Evolutionary conservation across 2,329 filamentous ascomycete species (phyloP).

Genomic region (Neofusicoccum ribis): DNA sequence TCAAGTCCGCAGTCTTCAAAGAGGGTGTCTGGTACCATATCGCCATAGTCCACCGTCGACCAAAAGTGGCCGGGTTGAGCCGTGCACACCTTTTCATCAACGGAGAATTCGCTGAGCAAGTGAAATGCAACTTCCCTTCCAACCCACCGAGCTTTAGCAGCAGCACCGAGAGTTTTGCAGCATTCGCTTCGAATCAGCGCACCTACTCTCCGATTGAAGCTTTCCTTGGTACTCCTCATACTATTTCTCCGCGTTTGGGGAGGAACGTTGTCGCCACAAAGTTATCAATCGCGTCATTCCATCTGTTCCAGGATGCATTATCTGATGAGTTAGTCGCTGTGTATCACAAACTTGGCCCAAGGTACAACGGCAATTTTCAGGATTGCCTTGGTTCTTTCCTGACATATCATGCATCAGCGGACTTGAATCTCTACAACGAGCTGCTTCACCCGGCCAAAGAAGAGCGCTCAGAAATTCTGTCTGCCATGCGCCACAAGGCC

Average conservation of each 20-base stretch:
- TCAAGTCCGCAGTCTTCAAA: conserved; percentile 78
- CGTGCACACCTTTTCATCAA: conserved; percentile 88
- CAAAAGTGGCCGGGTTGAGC: conserved; percentile 71
- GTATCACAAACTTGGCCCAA: conserved; percentile 82
- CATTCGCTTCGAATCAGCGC: conserved; percentile 57
- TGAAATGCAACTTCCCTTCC: conserved; percentile 86
- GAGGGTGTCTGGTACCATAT: conserved; percentile 89
- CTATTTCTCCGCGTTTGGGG: conserved; percentile 75
- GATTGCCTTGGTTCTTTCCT: conserved; percentile 95
- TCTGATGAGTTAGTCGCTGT: conserved; percentile 93
- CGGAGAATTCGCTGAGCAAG: conserved; percentile 89
- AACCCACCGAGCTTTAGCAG: conserved; percentile 65
- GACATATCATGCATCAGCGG: conserved; percentile 90
- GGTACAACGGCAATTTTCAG: conserved; percentile 95
- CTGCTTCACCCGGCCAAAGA: conserved; percentile 86
- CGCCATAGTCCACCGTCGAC: conserved; percentile 78
- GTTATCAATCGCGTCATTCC: conserved; percentile 88
- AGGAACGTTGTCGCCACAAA: conserved; percentile 71
- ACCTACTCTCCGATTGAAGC: conserved; percentile 76
- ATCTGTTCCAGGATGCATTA: conserved; percentile 82
- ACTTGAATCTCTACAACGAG: conserved; percentile 88
- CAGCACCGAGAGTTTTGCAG: conserved; percentile 68
- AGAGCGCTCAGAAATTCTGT: conserved; percentile 86
- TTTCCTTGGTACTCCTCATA: conserved; percentile 89
- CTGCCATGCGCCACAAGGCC: conserved; percentile 82